Evolutionary conservation across 768 basidiomycete genomes (phyloP).

Genomic region (Mycena floridula): DNA sequence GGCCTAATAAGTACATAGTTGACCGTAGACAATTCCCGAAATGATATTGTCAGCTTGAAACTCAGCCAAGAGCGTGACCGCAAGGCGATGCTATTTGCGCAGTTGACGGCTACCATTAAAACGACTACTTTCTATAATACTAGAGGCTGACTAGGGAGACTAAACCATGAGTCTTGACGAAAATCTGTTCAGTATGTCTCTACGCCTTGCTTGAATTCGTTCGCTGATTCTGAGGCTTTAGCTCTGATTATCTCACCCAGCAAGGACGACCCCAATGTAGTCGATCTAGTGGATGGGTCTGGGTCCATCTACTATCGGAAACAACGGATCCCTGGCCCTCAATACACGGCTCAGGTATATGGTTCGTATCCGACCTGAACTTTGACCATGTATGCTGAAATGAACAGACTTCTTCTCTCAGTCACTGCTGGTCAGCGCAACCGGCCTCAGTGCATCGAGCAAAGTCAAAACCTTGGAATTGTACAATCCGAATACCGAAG

Average conservation of each 20-base stretch:
- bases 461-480: constrained; percentile 75
- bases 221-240: too few species aligned
- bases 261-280: constrained; percentile 49
- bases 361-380: background rate
- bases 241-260: constrained; percentile 60
- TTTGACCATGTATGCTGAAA: background rate
- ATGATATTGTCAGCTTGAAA: too few species aligned
- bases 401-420: constrained; percentile 64
- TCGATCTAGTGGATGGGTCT: constrained; percentile 65
- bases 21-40: too few species aligned
- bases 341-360: background rate
- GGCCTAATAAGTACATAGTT: too few species aligned
- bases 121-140: too few species aligned
- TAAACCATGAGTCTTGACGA: constrained; percentile 72
- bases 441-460: constrained; percentile 54
- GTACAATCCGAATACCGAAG: constrained; percentile 64
- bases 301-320: constrained; percentile 71
- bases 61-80: too few species aligned
- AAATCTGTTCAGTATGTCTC: constrained; percentile 86
- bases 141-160: background rate
- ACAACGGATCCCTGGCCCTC: constrained; percentile 42
- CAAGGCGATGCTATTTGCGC: too few species aligned
- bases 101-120: too few species aligned
- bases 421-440: constrained; percentile 62
- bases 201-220: too few species aligned